phyloP scores from a whole-genome alignment of 768 basidiomycete species.

The Pisolithus orientalis region DNA sequence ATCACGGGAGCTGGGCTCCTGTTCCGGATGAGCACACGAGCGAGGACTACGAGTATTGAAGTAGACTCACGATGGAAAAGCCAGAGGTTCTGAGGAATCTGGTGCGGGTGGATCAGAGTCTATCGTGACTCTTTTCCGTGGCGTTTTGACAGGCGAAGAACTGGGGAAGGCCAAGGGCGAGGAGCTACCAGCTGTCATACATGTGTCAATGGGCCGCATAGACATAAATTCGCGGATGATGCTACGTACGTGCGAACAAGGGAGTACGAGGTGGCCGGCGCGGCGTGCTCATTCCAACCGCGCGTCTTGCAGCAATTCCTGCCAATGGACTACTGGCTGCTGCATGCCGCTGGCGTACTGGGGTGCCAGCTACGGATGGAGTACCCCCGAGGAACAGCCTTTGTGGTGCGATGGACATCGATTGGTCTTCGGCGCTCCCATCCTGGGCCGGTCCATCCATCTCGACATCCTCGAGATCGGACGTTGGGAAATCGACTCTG shows the following conservation, averaged over 20 bases:
- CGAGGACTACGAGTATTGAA: neutral
- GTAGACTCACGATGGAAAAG: constrained; percentile 58
- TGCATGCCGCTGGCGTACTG: constrained; percentile 33
- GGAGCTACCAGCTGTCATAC: constrained; percentile 43
- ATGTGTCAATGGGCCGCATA: neutral
- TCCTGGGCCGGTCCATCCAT: constrained; percentile 35
- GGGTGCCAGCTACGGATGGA: constrained; percentile 48
- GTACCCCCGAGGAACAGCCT: constrained; percentile 52
- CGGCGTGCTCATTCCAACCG: constrained; percentile 51
- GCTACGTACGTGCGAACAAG: constrained; percentile 43
- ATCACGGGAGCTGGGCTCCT: constrained; percentile 48
- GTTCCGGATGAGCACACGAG: neutral
- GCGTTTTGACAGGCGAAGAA: constrained; percentile 51
- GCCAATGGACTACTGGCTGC: constrained; percentile 38
- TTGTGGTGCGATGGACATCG: constrained; percentile 37
- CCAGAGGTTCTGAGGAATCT: constrained; percentile 57
- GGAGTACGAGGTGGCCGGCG: constrained; percentile 36
- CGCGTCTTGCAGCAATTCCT: constrained; percentile 44
- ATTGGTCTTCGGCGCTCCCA: constrained; percentile 26
- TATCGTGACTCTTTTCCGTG: constrained; percentile 30
- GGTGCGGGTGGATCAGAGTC: constrained; percentile 31
- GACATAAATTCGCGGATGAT: neutral
- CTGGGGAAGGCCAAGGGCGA: constrained; percentile 61
- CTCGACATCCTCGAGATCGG: constrained; percentile 49
- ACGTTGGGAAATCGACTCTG: constrained; percentile 57